These are phyloP conservation scores for Lichenothelia convexa DNA, from an alignment of 495 filamentous ascomycete genomes.

Conservation along the genomic window DNA sequence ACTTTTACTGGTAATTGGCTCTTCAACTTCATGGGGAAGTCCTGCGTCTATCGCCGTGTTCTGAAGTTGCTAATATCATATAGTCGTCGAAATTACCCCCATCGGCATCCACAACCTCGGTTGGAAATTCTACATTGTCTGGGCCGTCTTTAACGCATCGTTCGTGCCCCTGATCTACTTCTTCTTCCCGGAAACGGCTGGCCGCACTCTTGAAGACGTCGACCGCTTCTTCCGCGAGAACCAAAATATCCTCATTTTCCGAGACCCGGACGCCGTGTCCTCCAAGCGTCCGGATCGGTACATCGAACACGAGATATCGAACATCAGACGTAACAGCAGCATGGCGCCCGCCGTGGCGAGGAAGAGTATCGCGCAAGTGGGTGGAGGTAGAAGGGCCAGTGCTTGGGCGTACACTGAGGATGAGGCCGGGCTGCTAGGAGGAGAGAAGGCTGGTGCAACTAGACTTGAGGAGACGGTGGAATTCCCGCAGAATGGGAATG, in stretches of 20 bases:
- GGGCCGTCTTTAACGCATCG: conserved; percentile 35
- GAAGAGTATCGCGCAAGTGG: too few species aligned
- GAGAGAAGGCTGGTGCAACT: too few species aligned
- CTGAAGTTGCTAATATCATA: background rate
- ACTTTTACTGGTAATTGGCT: too few species aligned
- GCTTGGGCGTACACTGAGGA: too few species aligned
- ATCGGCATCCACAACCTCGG: conserved; percentile 37
- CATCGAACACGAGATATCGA: conserved; percentile 18
- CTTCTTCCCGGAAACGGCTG: conserved; percentile 43
- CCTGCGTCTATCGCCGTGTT: background rate
- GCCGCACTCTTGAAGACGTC: conserved; percentile 31
- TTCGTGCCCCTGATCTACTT: conserved; percentile 46
- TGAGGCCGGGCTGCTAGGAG: too few species aligned
- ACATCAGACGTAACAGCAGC: conserved; percentile 19
- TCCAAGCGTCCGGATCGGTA: conserved; percentile 22
- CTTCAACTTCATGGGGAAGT: conserved; percentile 33
- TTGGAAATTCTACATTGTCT: conserved; percentile 50
- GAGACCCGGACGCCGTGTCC: conserved; percentile 22
- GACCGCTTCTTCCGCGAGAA: conserved; percentile 29
- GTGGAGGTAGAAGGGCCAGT: too few species aligned
- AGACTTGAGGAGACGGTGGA: too few species aligned
- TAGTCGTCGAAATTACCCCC: conserved; percentile 43
- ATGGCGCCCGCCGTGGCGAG: conserved; percentile 6
- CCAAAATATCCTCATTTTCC: conserved; percentile 20
- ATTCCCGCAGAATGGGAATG: too few species aligned